phyloP scores from a whole-genome alignment of 177 flowering plant species.

The Telopea speciosissima region DNA sequence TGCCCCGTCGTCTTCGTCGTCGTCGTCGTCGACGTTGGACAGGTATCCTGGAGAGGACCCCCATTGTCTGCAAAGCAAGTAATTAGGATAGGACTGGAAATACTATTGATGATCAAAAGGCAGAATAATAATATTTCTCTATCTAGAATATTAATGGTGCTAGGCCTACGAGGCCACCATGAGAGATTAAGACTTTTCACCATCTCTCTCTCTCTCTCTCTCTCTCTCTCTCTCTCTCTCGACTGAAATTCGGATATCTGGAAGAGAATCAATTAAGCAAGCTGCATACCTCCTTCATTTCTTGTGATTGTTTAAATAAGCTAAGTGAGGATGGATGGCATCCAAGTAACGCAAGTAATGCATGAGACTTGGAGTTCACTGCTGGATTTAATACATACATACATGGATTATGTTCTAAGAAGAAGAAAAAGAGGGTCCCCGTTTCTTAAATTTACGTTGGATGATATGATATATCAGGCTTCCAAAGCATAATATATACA shows the following conservation, averaged over 20 bases:
- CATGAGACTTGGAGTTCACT: constrained; percentile 44
- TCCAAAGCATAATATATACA: too few relatives aligned
- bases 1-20: too few relatives aligned
- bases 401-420: constrained; percentile 27
- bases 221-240: too few relatives aligned
- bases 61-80: constrained; percentile 24
- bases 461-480: too few relatives aligned
- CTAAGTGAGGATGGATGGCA: constrained; percentile 13
- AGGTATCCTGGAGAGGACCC: constrained; percentile 44
- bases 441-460: constrained; percentile 27
- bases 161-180: not conserved
- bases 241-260: not conserved
- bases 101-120: too few relatives aligned
- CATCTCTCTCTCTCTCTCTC: too few relatives aligned
- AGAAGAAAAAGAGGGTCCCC: constrained; percentile 13
- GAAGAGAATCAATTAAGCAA: too few relatives aligned
- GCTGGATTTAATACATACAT: constrained; percentile 15
- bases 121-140: constrained; percentile 3
- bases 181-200: not conserved
- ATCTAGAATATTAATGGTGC: too few relatives aligned
- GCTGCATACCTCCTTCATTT: not conserved
- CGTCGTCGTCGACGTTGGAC: too few relatives aligned
- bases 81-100: not conserved
- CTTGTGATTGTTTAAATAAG: not conserved
- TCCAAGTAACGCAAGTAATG: constrained; percentile 17